Base-by-base conservation (phyloP, 495 filamentous ascomycete species). In the Cenococcum geophilum region DNA sequence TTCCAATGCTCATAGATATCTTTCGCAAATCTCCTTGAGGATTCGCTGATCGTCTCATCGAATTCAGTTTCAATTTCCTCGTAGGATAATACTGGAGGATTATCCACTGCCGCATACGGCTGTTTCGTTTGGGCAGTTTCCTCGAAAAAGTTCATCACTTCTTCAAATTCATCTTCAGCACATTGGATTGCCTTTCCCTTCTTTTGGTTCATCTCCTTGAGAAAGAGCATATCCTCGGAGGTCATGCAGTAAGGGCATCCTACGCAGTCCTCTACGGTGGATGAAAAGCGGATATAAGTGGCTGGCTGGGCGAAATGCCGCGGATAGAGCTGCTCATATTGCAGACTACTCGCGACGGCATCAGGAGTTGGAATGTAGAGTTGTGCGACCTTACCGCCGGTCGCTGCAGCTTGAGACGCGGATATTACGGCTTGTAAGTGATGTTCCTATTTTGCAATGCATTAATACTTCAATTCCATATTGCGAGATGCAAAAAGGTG, bases 261-360 rank as follows among this genome's bases (percentile, higher is more conserved):
- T 66, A 85, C 83, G 67, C 86, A 92, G 72, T 98, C 93, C 76
- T 98, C 93, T 52, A 98, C 95, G 3, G 93, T 98, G 60, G 92
- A 91, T 59, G 92, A 96, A 78, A 95, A 98, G 71, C 93, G 89
- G 70, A 97, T 96, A 75, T 97, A 97, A 55, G 91, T 91, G 62
- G 87, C 83, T 34, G 95, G 90, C 70, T 93, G 85, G 70, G 82
- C 80, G 76, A 91, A 95, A 48, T 77, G 74, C 53, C 81, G 83
- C 35, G 89, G 83, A 72, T 97, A 97, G 55, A 96, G 82, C 62
- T 86, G 79, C 68, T 92, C 89, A 87, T 96, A 98, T 72, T 85
- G 80, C 65, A 89, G 80, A 56, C 79, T 80, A 70, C 86, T 89
- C 68, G 77, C 74, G 63, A 86, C 79, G 73, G 91, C 85, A 68